phyloP scores from a whole-genome alignment of 108 stramenopile genomes.

The Cyclotella sp. region DNA sequence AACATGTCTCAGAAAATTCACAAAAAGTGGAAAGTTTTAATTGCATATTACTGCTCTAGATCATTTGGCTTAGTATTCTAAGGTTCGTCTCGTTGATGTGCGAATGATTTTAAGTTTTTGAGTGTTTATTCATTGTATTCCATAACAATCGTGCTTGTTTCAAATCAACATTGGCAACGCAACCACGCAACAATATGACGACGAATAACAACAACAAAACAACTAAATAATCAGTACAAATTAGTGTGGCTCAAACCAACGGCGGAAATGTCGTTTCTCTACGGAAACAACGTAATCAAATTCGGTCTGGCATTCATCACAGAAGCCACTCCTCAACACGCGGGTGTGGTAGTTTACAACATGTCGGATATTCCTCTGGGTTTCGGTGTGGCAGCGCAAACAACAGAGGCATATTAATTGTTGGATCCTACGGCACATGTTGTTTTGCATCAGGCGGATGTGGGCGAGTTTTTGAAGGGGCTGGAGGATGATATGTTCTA shows the following conservation, averaged over 20 bases:
- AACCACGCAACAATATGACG: not conserved
- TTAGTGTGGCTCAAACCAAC: slow-evolving; percentile 99
- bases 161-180: not conserved
- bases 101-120: not conserved
- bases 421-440: slow-evolving; percentile 96
- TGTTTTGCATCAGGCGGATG: slow-evolving; percentile 98
- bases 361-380: slow-evolving; percentile 96
- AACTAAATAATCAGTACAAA: slow-evolving; percentile 68
- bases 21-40: slow-evolving; percentile 95
- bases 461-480: slow-evolving; percentile 97
- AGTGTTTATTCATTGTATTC: not conserved
- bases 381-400: slow-evolving; percentile 98
- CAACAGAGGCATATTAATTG: slow-evolving; percentile 89
- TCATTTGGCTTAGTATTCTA: slow-evolving; percentile 94
- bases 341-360: slow-evolving; percentile 96
- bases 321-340: slow-evolving; percentile 96
- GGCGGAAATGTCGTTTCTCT: slow-evolving; percentile 98
- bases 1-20: slow-evolving; percentile 98
- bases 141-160: too few species aligned
- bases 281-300: slow-evolving; percentile 98
- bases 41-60: slow-evolving; percentile 96
- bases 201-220: not conserved
- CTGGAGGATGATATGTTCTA: slow-evolving; percentile 93
- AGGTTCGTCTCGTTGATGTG: slow-evolving; percentile 44
- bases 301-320: slow-evolving; percentile 95